These are phyloP conservation scores for Solanum arcanum DNA, from an alignment of 257 asterid genomes.

Conservation along the genomic window DNA sequence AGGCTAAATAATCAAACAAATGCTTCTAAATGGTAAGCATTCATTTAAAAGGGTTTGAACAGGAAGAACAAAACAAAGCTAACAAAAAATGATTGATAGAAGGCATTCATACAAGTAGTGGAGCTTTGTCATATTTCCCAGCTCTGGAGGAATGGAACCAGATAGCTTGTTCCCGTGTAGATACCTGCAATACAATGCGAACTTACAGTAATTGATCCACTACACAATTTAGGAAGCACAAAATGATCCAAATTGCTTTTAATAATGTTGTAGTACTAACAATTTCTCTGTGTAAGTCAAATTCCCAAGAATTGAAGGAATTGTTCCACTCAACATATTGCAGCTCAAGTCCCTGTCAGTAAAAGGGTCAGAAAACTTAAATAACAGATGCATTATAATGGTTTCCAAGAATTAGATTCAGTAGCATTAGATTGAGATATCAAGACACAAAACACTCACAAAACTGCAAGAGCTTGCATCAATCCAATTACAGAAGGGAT, in stretches of 20 bases:
- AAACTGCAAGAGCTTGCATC: conserved; percentile 98
- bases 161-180: conserved; percentile 84
- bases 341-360: conserved; percentile 69
- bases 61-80: background rate
- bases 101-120: conserved; percentile 56
- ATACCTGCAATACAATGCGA: conserved; percentile 32
- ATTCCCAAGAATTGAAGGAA: conserved; percentile 91
- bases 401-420: background rate
- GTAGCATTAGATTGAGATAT: background rate
- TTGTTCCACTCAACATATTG: conserved; percentile 74
- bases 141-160: conserved; percentile 86
- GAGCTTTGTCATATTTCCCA: conserved; percentile 93
- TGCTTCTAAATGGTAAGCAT: background rate
- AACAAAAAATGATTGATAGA: background rate
- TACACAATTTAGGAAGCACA: background rate
- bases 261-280: conserved; percentile 25
- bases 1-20: background rate
- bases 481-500: conserved; percentile 93
- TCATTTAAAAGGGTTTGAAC: background rate
- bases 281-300: conserved; percentile 83
- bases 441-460: conserved; percentile 35
- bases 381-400: background rate
- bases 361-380: background rate
- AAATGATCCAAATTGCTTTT: background rate
- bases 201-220: background rate